Conservation (phyloP, 179 eudicot species). For the Spergularia azorica region DNA sequence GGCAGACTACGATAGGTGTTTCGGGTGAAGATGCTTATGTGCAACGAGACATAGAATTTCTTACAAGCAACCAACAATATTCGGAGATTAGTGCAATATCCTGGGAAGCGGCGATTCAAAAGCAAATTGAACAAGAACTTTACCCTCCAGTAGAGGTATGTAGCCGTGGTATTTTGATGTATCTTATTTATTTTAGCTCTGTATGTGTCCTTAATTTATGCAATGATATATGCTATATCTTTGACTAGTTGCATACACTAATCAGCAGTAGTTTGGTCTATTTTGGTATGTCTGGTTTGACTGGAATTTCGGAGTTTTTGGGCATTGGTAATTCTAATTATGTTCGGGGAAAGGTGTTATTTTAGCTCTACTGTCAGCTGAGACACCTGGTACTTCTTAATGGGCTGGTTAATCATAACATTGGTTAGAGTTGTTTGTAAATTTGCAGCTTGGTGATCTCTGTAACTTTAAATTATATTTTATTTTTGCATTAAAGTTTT, state of each 20-base stretch:
- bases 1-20: constrained; percentile 75
- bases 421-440: not conserved
- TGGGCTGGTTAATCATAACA: not conserved
- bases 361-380: not conserved
- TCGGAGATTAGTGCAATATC: constrained; percentile 75
- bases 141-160: constrained; percentile 76
- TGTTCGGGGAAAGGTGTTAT: not conserved
- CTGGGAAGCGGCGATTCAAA: constrained; percentile 95
- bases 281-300: not conserved
- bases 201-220: not conserved
- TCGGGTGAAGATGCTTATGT: constrained; percentile 59
- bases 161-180: constrained; percentile 7
- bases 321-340: not conserved
- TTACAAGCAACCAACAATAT: constrained; percentile 51
- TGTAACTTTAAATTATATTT: not conserved
- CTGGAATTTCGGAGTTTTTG: not conserved
- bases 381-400: not conserved
- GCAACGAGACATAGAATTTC: constrained; percentile 54
- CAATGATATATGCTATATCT: not conserved
- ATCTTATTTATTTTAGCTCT: not conserved
- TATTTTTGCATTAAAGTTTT: not conserved
- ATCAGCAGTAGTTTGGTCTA: not conserved
- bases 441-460: not conserved
- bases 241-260: constrained; percentile 5
- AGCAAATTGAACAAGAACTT: constrained; percentile 83